phyloP scores from a whole-genome alignment of 2,329 filamentous ascomycete genomes.

The Rhynchosporium graminicola region DNA sequence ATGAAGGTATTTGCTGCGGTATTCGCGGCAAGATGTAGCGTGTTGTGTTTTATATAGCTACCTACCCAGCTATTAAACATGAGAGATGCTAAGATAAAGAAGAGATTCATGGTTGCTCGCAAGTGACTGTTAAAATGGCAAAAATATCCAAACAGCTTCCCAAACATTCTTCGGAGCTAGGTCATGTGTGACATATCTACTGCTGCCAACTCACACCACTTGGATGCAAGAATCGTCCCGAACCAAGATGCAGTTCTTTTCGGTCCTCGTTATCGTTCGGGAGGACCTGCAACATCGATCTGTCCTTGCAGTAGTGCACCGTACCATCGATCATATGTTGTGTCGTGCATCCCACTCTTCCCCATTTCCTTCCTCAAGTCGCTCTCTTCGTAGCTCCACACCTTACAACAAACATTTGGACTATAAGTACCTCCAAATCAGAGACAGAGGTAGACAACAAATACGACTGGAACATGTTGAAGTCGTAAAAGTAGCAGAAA shows the following conservation, averaged over 20 bases:
- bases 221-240: background rate
- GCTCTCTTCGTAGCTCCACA: too few relatives aligned
- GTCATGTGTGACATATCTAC: too few relatives aligned
- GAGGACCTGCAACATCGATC: background rate
- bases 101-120: background rate
- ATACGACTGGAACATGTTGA: too few relatives aligned
- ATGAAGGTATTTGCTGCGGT: background rate
- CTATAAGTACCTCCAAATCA: too few relatives aligned
- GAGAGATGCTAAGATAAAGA: background rate
- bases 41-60: conserved; percentile 2
- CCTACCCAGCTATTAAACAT: background rate
- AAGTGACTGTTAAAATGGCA: background rate
- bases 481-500: too few relatives aligned
- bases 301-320: background rate
- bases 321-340: background rate
- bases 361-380: background rate
- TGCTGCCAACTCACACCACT: background rate
- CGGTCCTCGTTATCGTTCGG: background rate
- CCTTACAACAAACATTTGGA: too few relatives aligned
- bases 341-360: conserved; percentile 12
- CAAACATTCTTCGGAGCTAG: too few relatives aligned
- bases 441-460: too few relatives aligned
- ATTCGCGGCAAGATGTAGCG: conserved; percentile 5
- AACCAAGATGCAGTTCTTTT: background rate
- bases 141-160: too few relatives aligned